Conservation (phyloP, 2,329 filamentous ascomycete genomes). For the Nothophoma quercina region DNA sequence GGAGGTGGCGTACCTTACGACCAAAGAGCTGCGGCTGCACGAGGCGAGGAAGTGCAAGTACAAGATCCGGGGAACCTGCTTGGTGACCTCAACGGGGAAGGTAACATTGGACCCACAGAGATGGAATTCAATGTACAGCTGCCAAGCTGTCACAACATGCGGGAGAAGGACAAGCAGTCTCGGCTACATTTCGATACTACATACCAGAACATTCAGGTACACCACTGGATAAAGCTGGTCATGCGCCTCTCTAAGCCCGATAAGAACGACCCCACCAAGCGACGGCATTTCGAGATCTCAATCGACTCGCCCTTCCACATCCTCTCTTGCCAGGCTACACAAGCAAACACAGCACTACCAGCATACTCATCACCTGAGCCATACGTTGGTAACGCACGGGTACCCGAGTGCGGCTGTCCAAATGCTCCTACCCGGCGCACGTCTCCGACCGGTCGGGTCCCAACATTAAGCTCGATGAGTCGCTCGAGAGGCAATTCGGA, state of each 20-base stretch:
- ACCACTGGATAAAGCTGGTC: slow-evolving; percentile 98
- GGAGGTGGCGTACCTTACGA: slow-evolving; percentile 81
- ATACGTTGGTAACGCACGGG: slow-evolving; percentile 37
- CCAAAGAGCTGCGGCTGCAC: slow-evolving; percentile 63
- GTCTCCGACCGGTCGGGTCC: slow-evolving; percentile 59
- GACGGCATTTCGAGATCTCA: slow-evolving; percentile 92
- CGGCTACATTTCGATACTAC: slow-evolving; percentile 88
- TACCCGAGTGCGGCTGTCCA: slow-evolving; percentile 70
- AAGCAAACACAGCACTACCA: slow-evolving; percentile 85
- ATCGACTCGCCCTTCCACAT: slow-evolving; percentile 96
- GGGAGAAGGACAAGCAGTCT: slow-evolving; percentile 69
- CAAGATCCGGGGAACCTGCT: slow-evolving; percentile 73
- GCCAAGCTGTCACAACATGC: slow-evolving; percentile 86
- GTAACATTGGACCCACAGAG: slow-evolving; percentile 85
- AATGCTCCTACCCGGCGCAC: slow-evolving; percentile 64
- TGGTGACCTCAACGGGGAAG: slow-evolving; percentile 77
- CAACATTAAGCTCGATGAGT: slow-evolving; percentile 66
- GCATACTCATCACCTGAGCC: slow-evolving; percentile 72
- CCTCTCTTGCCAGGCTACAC: slow-evolving; percentile 90
- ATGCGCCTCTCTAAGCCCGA: slow-evolving; percentile 90
- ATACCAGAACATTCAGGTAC: slow-evolving; percentile 91
- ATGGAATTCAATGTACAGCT: slow-evolving; percentile 94
- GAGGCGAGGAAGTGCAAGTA: slow-evolving; percentile 63
- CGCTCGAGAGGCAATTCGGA: slow-evolving; percentile 40
- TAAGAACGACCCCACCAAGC: slow-evolving; percentile 76